Evolutionary conservation across 164 flowering plant species (phyloP).

Genomic region (Warburgia ugandensis): DNA sequence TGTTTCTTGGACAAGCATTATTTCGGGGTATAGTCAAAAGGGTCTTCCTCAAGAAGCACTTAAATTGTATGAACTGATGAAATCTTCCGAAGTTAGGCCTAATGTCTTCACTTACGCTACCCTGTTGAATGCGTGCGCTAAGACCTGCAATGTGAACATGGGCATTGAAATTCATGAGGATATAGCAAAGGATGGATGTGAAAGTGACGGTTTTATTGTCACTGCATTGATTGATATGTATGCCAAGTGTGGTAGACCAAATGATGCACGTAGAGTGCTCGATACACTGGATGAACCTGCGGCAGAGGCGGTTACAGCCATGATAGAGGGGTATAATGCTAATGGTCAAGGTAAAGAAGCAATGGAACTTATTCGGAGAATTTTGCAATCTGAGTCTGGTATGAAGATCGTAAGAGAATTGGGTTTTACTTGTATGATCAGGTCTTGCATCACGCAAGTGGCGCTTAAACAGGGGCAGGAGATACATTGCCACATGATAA

Average conservation of each 20-base stretch:
- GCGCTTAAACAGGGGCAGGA: constrained; percentile 25
- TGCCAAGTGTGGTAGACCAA: constrained; percentile 18
- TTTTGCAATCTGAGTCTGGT: constrained; percentile 11
- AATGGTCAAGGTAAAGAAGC: constrained; percentile 15
- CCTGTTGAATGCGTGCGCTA: constrained; percentile 14
- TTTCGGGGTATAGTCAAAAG: constrained; percentile 32
- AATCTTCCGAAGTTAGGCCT: constrained; percentile 4
- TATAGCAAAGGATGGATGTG: constrained; percentile 4
- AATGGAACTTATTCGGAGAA: constrained; percentile 10
- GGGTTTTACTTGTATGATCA: constrained; percentile 21
- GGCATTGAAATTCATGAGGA: constrained; percentile 14
- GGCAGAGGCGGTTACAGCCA: constrained; percentile 18
- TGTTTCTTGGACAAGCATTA: constrained; percentile 53
- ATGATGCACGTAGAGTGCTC: constrained; percentile 19
- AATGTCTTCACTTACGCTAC: constrained; percentile 15
- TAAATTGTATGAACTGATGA: constrained; percentile 10
- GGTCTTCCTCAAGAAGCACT: constrained; percentile 27
- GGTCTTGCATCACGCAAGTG: constrained; percentile 14
- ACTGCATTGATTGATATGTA: constrained; percentile 27
- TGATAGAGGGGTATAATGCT: constrained; percentile 25
- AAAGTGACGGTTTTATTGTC: constrained; percentile 11
- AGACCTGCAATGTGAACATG: constrained; percentile 7
- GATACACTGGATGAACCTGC: constrained; percentile 13
- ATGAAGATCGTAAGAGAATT: constrained; percentile 12
- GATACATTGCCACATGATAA: constrained; percentile 24